Percentiles rank a stretch among this genome's conserved stretches.
Evolutionary conservation across 2,329 filamentous ascomycete genomes (phyloP).

Genomic region (Lasiodiplodia theobromae): DNA sequence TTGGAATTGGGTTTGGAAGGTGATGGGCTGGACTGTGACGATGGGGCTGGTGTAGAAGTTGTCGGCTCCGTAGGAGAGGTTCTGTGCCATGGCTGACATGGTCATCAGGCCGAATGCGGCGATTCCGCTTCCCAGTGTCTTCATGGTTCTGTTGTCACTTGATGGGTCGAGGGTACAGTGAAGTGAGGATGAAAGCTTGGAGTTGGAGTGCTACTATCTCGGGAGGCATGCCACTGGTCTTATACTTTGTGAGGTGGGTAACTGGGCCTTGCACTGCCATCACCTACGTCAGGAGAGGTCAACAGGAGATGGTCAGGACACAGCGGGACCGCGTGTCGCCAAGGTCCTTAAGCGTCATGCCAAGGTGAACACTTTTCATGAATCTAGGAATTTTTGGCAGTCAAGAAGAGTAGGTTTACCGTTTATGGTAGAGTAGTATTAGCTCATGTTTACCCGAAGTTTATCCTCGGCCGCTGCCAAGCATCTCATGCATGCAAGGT

Average conservation of each 20-base stretch:
- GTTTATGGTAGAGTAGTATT: neutral
- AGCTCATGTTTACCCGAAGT: neutral
- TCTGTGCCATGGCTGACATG: constrained; percentile 30
- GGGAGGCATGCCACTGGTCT: neutral
- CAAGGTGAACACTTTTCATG: neutral
- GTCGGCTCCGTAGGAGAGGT: constrained; percentile 33
- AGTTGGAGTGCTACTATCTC: neutral
- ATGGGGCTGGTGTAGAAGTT: constrained; percentile 34
- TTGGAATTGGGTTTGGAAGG: constrained; percentile 30
- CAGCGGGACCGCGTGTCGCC: neutral
- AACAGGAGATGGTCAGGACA: neutral
- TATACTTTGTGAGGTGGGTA: neutral
- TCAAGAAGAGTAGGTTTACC: neutral
- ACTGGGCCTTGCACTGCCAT: neutral
- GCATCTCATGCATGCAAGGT: neutral
- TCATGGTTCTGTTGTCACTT: neutral
- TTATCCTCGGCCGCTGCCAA: neutral
- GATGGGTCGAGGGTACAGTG: neutral
- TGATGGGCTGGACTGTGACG: constrained; percentile 31
- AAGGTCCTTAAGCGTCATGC: neutral
- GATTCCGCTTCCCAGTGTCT: neutral
- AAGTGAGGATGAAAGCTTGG: neutral
- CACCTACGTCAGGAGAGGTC: neutral
- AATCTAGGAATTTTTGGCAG: neutral
- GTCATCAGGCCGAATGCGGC: neutral